Base-by-base conservation (phyloP, 1,284 basidiomycete species). In the Vanrija sp. region DNA sequence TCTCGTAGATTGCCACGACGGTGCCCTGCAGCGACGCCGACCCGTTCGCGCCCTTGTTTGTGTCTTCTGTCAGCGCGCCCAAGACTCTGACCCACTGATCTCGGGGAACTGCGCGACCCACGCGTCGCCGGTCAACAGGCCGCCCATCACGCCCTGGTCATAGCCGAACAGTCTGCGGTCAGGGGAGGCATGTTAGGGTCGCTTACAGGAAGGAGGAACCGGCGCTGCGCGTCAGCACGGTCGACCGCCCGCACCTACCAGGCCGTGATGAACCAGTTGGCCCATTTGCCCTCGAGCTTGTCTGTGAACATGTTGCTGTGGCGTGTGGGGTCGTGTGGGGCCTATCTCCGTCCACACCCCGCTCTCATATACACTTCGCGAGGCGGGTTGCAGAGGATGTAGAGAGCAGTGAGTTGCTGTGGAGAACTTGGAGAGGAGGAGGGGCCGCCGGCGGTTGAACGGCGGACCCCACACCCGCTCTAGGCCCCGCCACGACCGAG, bases 121-220 rank as follows among this genome's bases (percentile, higher is more conserved):
- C 5, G 61, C 54, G 1, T 27, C 15, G 9, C 62, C 61, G 14
- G 71, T 72, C 16, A 74, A 54, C 8, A 77, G 62, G n/a, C 71
- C 69, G 20, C 63, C 64, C 71, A 76, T 75, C 41, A 76, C 74
- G 47, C 75, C 75, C 54, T 77, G 75, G 56, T 76, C 73, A 56
- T 75, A 75, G 39, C 74, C 74, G 53, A 76, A 75, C 20, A 51
- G 24, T 25, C 24, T 25, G 24, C 5, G 5, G 24, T 25, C 24
- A 25, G 24, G 5, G 24, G 9, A 25, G 24, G 9, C 24, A 5
- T 25, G 24, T 9, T 25, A 9, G 49, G 4, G 45, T 15, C 14
- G 5, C 24, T 25, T 25, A 25, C 24, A 25, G 9, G 24, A 42
- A 14, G 41, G 41, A n/a, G 3, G 41, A 42, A 8, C 41, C 22